Evolutionary conservation across 306 rosid genomes (phyloP), one percentile per base, ranked within the genome.

Genomic region (Adenanthera pavonina): DNA sequence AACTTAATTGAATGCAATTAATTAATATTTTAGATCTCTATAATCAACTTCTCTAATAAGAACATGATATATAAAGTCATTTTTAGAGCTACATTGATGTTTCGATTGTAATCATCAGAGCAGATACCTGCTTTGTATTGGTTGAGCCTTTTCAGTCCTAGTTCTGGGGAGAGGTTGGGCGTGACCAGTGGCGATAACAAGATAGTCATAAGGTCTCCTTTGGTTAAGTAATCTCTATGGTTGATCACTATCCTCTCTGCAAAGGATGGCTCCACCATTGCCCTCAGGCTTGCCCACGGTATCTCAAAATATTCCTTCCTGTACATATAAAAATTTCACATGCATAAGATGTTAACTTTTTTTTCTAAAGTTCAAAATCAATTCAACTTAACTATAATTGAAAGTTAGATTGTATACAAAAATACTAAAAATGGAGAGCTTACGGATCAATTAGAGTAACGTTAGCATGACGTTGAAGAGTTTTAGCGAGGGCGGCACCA

Each of bases 271-370:
- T 94, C 97, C 80, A 90, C 98, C 94, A 85, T 84, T 71, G 89
- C 88, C 85, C 98, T 92, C 80, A 89, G 85, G 70, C 85, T 84
- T 51, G 95, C 97, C 91, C 95, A 94, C 52, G 98, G 92, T 78
- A 92, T 94, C 89, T 92, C 97, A 87, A 89, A 92, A 83, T 92
- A 94, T 35, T 94, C 98, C 87, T 94, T 94, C 85, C 97, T 94
- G 40, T 77, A 49, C 13, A 49, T 4, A 14, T 47, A 0, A 2
- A 47, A 47, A 47, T 47, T 47, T 47, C 52, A 47, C 48, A 44
- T 41, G 5, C 44, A 41, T 41, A 41, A 3, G n/a, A n/a, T n/a
- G n/a, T n/a, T n/a, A n/a, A n/a, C n/a, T 38, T 2, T 41, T 2
- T 4, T 41, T 41, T 41, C 46, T 41, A 6, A 41, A 41, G 7